phyloP scores from a whole-genome alignment of 371 early-diverging fungal genomes.

The Smittium mucronatum region DNA sequence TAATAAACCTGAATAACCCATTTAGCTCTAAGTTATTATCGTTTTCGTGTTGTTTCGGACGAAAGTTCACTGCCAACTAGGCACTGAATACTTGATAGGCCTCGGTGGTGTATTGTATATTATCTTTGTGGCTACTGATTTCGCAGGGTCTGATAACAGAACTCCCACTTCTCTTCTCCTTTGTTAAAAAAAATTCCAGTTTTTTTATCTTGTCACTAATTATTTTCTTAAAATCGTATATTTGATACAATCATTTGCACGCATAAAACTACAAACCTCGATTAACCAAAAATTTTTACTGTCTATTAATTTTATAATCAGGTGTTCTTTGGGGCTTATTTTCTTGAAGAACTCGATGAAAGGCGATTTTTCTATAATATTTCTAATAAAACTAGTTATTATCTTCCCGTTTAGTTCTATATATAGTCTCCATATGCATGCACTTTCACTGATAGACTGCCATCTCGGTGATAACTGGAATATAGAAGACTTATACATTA shows the following conservation, averaged over 20 bases:
- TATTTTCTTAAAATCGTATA: background rate
- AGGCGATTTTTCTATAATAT: background rate
- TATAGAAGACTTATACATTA: background rate
- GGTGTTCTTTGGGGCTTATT: background rate
- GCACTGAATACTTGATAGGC: background rate
- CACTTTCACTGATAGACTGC: background rate
- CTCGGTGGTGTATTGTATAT: background rate
- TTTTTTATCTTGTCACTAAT: background rate
- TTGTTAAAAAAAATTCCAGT: background rate
- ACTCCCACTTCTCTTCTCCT: background rate
- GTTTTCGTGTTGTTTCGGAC: background rate
- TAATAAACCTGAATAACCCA: background rate
- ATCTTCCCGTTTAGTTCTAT: background rate
- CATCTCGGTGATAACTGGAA: background rate
- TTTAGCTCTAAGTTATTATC: background rate
- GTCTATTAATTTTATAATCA: background rate
- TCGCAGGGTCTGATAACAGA: background rate
- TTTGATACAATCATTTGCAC: background rate
- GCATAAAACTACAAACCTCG: background rate
- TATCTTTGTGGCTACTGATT: background rate
- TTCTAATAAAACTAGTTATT: background rate
- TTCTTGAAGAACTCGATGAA: background rate
- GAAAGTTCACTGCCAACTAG: background rate
- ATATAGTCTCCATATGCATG: background rate
- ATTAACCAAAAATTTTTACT: background rate